Percentiles rank a stretch among this genome's conserved stretches.
Conservation (phyloP, 139 green algal species). For the Tetradesmus obliquus region DNA sequence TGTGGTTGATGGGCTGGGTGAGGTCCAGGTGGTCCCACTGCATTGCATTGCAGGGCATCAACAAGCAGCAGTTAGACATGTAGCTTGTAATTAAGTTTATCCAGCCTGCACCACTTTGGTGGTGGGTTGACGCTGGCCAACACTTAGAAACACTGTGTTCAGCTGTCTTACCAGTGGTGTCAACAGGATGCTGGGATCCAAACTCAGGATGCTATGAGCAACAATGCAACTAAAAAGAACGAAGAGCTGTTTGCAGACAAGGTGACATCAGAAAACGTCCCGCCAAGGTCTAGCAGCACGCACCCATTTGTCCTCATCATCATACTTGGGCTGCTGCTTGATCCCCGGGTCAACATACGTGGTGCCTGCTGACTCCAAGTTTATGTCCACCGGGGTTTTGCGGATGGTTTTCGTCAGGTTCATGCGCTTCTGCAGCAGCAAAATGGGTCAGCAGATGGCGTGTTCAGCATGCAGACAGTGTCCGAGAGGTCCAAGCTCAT, state of each 20-base stretch:
- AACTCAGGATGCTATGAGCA: too few species aligned
- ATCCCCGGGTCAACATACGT: constrained; percentile 60
- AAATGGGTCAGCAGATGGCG: not conserved
- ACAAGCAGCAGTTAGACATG: not conserved
- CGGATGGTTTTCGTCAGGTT: constrained; percentile 97
- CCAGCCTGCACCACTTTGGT: not conserved
- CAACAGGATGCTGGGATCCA: too few species aligned
- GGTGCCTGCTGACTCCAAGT: constrained; percentile 55
- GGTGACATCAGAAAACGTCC: not conserved
- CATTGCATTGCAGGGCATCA: not conserved
- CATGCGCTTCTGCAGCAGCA: constrained; percentile 78
- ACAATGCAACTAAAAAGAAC: too few species aligned
- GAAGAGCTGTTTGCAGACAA: not conserved
- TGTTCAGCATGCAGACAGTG: too few species aligned
- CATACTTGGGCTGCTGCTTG: constrained; percentile 77
- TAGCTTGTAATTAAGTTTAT: not conserved
- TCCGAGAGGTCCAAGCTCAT: too few species aligned
- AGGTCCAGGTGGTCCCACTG: constrained; percentile 72
- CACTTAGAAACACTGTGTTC: not conserved
- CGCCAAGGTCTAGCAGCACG: not conserved
- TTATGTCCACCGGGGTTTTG: constrained; percentile 84
- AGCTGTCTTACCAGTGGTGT: too few species aligned
- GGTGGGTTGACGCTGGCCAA: not conserved
- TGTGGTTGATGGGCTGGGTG: constrained; percentile 51
- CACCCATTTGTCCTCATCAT: constrained; percentile 69